Base-by-base conservation (phyloP, 2,329 filamentous ascomycete genomes). In the Sclerotinia borealis region DNA sequence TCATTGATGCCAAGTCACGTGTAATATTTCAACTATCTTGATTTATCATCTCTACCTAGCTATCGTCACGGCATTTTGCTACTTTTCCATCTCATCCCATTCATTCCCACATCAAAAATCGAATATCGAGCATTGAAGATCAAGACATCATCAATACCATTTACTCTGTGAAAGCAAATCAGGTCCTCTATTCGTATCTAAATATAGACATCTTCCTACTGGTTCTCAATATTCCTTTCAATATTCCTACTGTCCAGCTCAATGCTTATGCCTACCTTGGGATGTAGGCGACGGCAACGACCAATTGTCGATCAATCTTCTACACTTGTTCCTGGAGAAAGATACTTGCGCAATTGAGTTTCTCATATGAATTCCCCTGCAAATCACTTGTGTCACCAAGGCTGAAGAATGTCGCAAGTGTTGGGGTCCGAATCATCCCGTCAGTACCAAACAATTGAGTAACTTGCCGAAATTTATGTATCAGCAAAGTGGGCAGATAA, bases 151-250 rank as follows among this genome's bases (percentile, higher is more conserved):
- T 22, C 3, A 22, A 17, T 31, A 43, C 11, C 15, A n/a, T 6
- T 43, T 31, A 13, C 17, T 10, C 37, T 22, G 1, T 22, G 15
- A 22, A 13, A 27, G 15, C 15, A 39, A n/a, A 31, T 4, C 7
- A 43, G 1, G 17, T 31, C 9, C 25, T 43, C 7, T 17, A 25
- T 43, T 29, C 36, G 17, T 29, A 11, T 56, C 52, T 56, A 56
- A 56, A 56, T 56, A 22, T 56, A 56, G 37, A 43, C 10, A 9
- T 29, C 17, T 22, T 22, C 13, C 6, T 7, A 17, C 11, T n/a
- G n/a, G n/a, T n/a, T n/a, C n/a, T 7, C 37, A 56, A 43, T 43
- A 56, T 43, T 56, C 52, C 52, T 56, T 56, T 31, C 52, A 34
- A 56, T 56, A 56, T 22, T 56, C 52, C 27, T 43, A 31, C 25